Evolutionary conservation across 2,329 filamentous ascomycete species (phyloP).

Genomic region (Ciborinia camelliae): DNA sequence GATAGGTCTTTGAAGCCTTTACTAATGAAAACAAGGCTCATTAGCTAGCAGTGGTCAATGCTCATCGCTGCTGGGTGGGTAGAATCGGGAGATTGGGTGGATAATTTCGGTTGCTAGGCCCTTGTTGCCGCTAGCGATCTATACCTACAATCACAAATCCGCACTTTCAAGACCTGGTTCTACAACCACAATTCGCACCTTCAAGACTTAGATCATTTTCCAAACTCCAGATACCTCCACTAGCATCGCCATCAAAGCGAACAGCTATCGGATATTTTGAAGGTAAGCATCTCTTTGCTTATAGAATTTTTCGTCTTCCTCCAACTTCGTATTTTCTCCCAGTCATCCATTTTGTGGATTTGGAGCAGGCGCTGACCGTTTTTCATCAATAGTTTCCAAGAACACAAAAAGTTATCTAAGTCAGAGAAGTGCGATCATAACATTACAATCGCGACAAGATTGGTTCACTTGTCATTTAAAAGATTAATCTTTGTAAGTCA

Average conservation of each 20-base stretch:
- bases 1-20: neutral
- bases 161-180: neutral
- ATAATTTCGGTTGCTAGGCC: neutral
- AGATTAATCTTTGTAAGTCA: neutral
- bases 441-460: neutral
- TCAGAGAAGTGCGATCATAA: neutral
- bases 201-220: too few relatives aligned
- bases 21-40: neutral
- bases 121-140: neutral
- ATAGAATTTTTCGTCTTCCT: neutral
- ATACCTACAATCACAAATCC: slow-evolving; percentile 10
- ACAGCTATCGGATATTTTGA: neutral
- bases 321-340: neutral
- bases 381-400: neutral
- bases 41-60: neutral
- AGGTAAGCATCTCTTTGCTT: neutral
- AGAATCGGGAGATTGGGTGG: neutral
- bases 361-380: neutral
- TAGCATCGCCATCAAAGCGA: too few relatives aligned
- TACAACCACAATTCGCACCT: too few relatives aligned
- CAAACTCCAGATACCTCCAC: neutral
- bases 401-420: neutral
- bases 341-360: neutral
- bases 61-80: neutral
- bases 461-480: neutral